Evolutionary conservation across 2,329 filamentous ascomycete genomes (phyloP).

Genomic region (Aspergillus neotritici): DNA sequence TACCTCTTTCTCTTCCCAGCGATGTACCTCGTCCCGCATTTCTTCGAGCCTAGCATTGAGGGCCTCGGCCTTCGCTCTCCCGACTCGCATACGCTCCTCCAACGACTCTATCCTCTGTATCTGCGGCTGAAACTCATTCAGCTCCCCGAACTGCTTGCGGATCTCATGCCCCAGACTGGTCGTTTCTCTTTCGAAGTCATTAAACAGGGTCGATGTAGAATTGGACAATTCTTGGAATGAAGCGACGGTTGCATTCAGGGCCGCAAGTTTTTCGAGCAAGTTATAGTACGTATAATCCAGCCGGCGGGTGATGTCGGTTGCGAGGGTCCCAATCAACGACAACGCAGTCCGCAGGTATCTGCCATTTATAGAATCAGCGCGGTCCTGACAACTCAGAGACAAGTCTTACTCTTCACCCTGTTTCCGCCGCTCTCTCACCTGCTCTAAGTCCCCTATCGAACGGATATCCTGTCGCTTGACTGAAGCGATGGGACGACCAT

Average conservation of each 20-base stretch:
- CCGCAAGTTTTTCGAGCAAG: constrained; percentile 40
- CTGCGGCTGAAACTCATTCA: constrained; percentile 36
- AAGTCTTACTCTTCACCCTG: constrained; percentile 64
- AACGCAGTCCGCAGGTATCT: constrained; percentile 33
- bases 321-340: constrained; percentile 31
- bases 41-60: constrained; percentile 36
- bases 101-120: constrained; percentile 32
- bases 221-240: constrained; percentile 38
- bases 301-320: constrained; percentile 41
- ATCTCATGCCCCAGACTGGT: constrained; percentile 33
- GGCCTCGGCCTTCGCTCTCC: constrained; percentile 29
- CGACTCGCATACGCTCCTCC: constrained; percentile 36
- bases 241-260: constrained; percentile 36
- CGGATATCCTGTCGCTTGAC: constrained; percentile 26
- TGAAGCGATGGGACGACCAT: constrained; percentile 22
- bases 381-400: constrained; percentile 21
- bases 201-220: constrained; percentile 32
- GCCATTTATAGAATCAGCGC: constrained; percentile 1
- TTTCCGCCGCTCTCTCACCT: constrained; percentile 61
- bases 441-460: constrained; percentile 33
- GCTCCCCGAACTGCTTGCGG: constrained; percentile 32
- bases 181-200: constrained; percentile 35
- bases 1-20: constrained; percentile 39
- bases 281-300: constrained; percentile 47
- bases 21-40: constrained; percentile 36